Percentiles rank a stretch among this genome's conserved stretches.
These are phyloP conservation scores for Aspergillus floridensis DNA, from an alignment of 2,329 filamentous ascomycete species.

Conservation along the genomic window DNA sequence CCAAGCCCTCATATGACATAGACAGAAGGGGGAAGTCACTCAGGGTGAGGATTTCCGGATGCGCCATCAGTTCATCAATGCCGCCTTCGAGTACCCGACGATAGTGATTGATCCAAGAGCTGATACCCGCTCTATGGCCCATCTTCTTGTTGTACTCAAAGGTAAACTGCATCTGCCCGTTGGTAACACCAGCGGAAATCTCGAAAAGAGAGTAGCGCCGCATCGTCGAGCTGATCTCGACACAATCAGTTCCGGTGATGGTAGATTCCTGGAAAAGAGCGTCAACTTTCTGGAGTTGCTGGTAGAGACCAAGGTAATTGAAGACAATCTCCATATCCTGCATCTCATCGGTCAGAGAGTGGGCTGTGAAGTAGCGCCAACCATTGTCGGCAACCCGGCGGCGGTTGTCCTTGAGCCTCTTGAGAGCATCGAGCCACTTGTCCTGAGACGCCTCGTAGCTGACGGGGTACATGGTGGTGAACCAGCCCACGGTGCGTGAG, in stretches of 20 bases:
- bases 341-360: conserved; percentile 9
- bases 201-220: conserved; percentile 4
- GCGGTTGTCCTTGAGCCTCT: not conserved
- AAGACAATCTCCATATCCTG: conserved; percentile 20
- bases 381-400: conserved; percentile 5
- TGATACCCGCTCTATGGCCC: not conserved
- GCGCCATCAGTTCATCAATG: not conserved
- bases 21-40: conserved; percentile 12
- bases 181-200: not conserved
- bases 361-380: conserved; percentile 5
- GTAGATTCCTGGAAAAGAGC: conserved; percentile 11
- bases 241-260: not conserved
- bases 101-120: not conserved
- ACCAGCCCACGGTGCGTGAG: conserved; percentile 16
- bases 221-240: not conserved
- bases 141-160: not conserved
- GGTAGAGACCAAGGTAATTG: conserved; percentile 24
- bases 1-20: not conserved
- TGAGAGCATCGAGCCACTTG: not conserved
- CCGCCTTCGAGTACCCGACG: conserved; percentile 1
- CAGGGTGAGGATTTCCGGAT: conserved; percentile 6
- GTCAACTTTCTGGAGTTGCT: conserved; percentile 15
- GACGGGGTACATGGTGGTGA: conserved; percentile 10
- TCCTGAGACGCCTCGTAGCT: not conserved
- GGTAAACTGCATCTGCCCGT: not conserved